Evolutionary conservation across 1,139 yeast genomes (phyloP).

Genomic region (Yamadazyma friedrichii): DNA sequence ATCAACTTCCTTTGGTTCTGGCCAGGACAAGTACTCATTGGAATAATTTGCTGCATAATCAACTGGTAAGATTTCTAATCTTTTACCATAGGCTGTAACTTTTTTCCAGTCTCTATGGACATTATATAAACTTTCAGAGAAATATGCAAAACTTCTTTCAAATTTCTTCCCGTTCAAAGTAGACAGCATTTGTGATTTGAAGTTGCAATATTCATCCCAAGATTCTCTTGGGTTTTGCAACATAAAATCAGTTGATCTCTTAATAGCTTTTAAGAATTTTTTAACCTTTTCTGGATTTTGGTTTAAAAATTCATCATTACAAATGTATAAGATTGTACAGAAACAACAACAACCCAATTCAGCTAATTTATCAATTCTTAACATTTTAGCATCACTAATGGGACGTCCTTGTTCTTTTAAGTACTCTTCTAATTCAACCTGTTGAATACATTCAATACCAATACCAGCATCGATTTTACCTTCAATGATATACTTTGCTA

Average conservation of each 20-base stretch:
- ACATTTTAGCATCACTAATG: slow-evolving; percentile 50
- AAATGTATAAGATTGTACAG: slow-evolving; percentile 56
- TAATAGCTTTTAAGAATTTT: slow-evolving; percentile 47
- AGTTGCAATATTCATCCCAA: slow-evolving; percentile 45
- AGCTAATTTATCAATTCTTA: slow-evolving; percentile 56
- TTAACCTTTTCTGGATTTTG: slow-evolving; percentile 48
- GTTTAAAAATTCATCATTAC: slow-evolving; percentile 50
- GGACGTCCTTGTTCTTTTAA: slow-evolving; percentile 45
- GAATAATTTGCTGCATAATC: slow-evolving; percentile 51
- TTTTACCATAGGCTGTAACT: slow-evolving; percentile 55
- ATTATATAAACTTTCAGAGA: slow-evolving; percentile 51
- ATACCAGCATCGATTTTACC: slow-evolving; percentile 59
- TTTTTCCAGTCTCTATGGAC: slow-evolving; percentile 59
- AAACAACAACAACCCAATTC: slow-evolving; percentile 61
- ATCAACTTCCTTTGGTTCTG: slow-evolving; percentile 44
- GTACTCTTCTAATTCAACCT: slow-evolving; percentile 56
- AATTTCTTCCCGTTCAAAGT: slow-evolving; percentile 45
- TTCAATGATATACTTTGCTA: slow-evolving; percentile 53
- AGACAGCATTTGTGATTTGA: slow-evolving; percentile 48
- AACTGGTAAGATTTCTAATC: slow-evolving; percentile 50
- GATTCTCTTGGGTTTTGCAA: slow-evolving; percentile 44
- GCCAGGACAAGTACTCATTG: slow-evolving; percentile 51
- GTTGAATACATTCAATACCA: slow-evolving; percentile 60
- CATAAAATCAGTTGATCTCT: slow-evolving; percentile 50
- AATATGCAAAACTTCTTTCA: slow-evolving; percentile 55